Percentiles rank a stretch among this genome's conserved stretches.
Evolutionary conservation across 164 flowering plant genomes (phyloP).

Genomic region (Vitis amurensis): DNA sequence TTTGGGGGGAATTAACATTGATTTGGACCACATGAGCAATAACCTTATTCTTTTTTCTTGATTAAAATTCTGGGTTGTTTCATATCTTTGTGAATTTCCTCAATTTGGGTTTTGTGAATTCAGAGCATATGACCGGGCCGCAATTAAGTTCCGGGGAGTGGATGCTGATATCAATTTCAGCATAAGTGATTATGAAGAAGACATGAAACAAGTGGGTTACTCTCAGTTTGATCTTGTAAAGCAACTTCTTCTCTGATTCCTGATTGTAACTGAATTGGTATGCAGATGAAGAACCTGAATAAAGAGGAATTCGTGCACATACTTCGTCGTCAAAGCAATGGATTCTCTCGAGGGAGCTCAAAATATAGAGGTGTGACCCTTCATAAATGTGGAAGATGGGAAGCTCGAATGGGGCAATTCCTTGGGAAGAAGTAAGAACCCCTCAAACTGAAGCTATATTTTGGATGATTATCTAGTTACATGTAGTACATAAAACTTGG

Average conservation of each 20-base stretch:
- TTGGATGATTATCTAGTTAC: not conserved
- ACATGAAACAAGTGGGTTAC: constrained; percentile 61
- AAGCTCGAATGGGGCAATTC: constrained; percentile 85
- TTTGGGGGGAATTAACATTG: not conserved
- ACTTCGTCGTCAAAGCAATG: constrained; percentile 86
- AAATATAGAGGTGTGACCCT: constrained; percentile 78
- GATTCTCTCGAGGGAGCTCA: constrained; percentile 80
- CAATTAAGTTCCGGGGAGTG: constrained; percentile 85
- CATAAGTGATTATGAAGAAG: constrained; percentile 75
- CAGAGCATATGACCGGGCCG: constrained; percentile 96
- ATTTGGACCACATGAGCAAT: not conserved
- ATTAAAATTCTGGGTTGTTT: not conserved
- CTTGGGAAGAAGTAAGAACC: constrained; percentile 82
- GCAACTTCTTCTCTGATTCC: not conserved
- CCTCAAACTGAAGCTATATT: not conserved
- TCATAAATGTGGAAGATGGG: constrained; percentile 91
- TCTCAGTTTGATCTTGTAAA: not conserved
- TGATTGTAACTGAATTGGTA: not conserved
- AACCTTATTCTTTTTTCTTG: too few species aligned
- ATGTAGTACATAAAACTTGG: too few species aligned
- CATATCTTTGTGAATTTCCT: not conserved
- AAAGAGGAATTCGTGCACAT: constrained; percentile 90
- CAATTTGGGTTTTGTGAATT: constrained; percentile 5
- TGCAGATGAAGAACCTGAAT: constrained; percentile 66
- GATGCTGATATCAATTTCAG: constrained; percentile 90